These are phyloP conservation scores for Lichtheimia corymbifera DNA, from an alignment of 371 early-diverging fungal species.

Conservation along the genomic window DNA sequence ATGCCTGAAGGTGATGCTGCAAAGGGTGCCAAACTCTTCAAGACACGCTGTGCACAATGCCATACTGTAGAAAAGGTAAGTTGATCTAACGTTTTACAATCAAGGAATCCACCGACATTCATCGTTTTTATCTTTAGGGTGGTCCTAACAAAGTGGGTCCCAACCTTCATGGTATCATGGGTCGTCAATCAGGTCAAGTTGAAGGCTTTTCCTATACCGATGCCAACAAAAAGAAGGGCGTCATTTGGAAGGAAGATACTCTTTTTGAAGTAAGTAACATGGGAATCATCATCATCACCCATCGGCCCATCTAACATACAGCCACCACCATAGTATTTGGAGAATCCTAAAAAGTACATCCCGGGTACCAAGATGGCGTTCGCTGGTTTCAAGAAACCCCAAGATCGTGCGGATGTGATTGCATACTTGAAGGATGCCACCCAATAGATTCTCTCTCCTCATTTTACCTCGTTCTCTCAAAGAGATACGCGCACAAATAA, in stretches of 20 bases:
- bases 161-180: constrained; percentile 92
- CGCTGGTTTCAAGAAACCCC: constrained; percentile 97
- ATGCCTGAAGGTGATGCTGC: constrained; percentile 46
- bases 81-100: background rate
- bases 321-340: constrained; percentile 58
- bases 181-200: constrained; percentile 86
- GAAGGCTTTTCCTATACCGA: constrained; percentile 92
- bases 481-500: too few species aligned
- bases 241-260: constrained; percentile 86
- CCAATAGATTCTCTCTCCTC: too few species aligned
- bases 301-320: too few species aligned
- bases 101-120: background rate
- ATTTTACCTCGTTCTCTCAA: too few species aligned
- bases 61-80: constrained; percentile 86
- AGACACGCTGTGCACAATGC: constrained; percentile 98
- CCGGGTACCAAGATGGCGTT: constrained; percentile 98
- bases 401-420: constrained; percentile 87
- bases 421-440: constrained; percentile 80
- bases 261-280: constrained; percentile 59
- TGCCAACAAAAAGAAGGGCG: constrained; percentile 90
- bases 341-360: constrained; percentile 98
- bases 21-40: constrained; percentile 97
- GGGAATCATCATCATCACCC: background rate
- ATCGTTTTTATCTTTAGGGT: constrained; percentile 40
- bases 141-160: constrained; percentile 96